These are phyloP conservation scores for Candida koratica DNA, from an alignment of 805 yeast genomes.

Conservation along the genomic window DNA sequence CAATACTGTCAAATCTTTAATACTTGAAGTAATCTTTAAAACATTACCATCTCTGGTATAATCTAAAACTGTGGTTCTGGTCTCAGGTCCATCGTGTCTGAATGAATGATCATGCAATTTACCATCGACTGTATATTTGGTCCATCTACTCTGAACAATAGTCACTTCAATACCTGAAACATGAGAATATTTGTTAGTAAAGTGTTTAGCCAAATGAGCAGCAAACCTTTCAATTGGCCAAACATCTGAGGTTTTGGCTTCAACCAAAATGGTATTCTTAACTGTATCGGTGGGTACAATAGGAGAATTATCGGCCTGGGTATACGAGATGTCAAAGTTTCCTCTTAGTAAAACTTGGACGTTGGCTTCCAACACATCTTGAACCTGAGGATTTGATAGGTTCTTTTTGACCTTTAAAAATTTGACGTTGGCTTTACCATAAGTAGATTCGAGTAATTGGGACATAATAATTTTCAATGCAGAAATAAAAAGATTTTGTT, in stretches of 20 bases:
- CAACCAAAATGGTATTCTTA: slow-evolving; percentile 79
- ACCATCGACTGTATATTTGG: slow-evolving; percentile 71
- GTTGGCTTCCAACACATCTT: slow-evolving; percentile 82
- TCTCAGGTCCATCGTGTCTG: slow-evolving; percentile 78
- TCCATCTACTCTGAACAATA: slow-evolving; percentile 76
- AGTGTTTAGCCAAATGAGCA: slow-evolving; percentile 77
- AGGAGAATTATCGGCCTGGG: slow-evolving; percentile 82
- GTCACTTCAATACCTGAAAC: slow-evolving; percentile 66
- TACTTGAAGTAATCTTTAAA: slow-evolving; percentile 59
- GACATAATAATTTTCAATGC: slow-evolving; percentile 9
- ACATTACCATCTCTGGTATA: slow-evolving; percentile 49
- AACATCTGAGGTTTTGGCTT: slow-evolving; percentile 77
- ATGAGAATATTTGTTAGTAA: slow-evolving; percentile 70
- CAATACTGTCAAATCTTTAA: slow-evolving; percentile 76
- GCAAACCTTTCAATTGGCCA: slow-evolving; percentile 93
- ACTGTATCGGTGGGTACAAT: slow-evolving; percentile 94
- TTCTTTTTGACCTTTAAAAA: slow-evolving; percentile 85
- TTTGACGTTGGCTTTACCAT: slow-evolving; percentile 92
- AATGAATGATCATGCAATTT: slow-evolving; percentile 80
- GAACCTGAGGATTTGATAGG: slow-evolving; percentile 64
- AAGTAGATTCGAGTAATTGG: slow-evolving; percentile 48
- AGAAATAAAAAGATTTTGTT: neutral
- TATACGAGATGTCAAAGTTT: slow-evolving; percentile 73
- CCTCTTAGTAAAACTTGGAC: slow-evolving; percentile 75
- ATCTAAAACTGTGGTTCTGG: slow-evolving; percentile 55